These are phyloP conservation scores for Entomortierella parvispora DNA, from an alignment of 192 early-diverging fungal genomes.

Conservation along the genomic window DNA sequence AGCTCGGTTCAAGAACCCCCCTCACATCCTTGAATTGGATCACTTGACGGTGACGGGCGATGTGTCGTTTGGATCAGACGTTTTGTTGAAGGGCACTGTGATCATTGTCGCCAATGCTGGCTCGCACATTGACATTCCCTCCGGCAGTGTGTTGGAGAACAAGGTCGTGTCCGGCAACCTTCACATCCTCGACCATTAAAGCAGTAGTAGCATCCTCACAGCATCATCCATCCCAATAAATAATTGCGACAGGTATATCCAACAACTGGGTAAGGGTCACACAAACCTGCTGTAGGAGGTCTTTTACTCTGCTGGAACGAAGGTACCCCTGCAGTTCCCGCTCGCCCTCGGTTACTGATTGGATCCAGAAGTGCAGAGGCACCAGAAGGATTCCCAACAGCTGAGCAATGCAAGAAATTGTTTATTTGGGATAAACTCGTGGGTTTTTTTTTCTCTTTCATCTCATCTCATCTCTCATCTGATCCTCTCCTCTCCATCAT, in stretches of 20 bases:
- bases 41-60: conserved; percentile 98
- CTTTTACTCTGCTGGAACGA: too few relatives aligned
- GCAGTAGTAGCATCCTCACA: not conserved
- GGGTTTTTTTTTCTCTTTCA: not conserved
- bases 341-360: too few relatives aligned
- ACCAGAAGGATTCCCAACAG: too few relatives aligned
- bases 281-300: too few relatives aligned
- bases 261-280: too few relatives aligned
- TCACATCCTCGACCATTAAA: conserved; percentile 80
- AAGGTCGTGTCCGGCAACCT: conserved; percentile 97
- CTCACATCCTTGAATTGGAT: conserved; percentile 95
- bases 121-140: conserved; percentile 93
- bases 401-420: too few relatives aligned
- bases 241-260: too few relatives aligned
- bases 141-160: conserved; percentile 91
- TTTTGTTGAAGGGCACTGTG: conserved; percentile 90
- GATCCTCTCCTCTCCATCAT: not conserved
- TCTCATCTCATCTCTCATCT: conserved; percentile 1
- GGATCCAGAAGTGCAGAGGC: too few relatives aligned
- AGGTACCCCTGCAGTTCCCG: too few relatives aligned
- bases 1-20: conserved; percentile 88
- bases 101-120: conserved; percentile 99
- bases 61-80: conserved; percentile 92
- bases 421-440: too few relatives aligned
- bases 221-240: not conserved